Evolutionary conservation across 176 grass and related monocot genomes (phyloP).

Genomic region (Ensete glaucum): DNA sequence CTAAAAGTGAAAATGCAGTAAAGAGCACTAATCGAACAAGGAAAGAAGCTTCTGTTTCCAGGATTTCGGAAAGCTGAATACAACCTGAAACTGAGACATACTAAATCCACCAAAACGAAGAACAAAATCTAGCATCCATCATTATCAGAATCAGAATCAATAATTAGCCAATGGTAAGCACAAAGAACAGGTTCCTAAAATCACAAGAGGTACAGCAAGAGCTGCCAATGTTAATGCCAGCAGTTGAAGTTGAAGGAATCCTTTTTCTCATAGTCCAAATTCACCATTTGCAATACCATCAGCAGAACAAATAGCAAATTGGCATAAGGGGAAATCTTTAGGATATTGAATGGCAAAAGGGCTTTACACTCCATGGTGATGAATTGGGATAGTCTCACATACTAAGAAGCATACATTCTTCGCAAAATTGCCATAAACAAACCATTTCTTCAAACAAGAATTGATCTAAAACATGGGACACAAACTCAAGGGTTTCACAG

Average conservation of each 20-base stretch:
- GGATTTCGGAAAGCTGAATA: background rate
- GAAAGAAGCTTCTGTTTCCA: background rate
- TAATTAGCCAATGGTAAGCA: background rate
- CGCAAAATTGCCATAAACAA: background rate
- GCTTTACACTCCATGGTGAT: too few species aligned
- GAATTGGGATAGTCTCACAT: too few species aligned
- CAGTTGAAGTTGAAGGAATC: background rate
- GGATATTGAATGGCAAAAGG: background rate
- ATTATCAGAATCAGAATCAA: too few species aligned
- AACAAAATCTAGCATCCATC: background rate
- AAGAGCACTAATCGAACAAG: too few species aligned
- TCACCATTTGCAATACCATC: background rate
- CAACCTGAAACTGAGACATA: too few species aligned
- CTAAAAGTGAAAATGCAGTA: background rate
- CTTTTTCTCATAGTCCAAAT: background rate
- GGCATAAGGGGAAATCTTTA: background rate
- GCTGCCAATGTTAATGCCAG: background rate
- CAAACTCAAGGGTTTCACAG: background rate
- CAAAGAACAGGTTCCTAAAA: background rate
- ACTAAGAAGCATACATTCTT: too few species aligned
- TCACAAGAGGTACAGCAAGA: background rate
- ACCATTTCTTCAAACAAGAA: background rate
- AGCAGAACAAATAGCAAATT: too few species aligned
- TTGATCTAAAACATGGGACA: background rate
- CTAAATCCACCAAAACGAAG: background rate